Percentiles rank a stretch among this genome's conserved stretches.
These are phyloP conservation scores for Candolleomyces efflorescens DNA, from an alignment of 768 basidiomycete species.

Conservation along the genomic window DNA sequence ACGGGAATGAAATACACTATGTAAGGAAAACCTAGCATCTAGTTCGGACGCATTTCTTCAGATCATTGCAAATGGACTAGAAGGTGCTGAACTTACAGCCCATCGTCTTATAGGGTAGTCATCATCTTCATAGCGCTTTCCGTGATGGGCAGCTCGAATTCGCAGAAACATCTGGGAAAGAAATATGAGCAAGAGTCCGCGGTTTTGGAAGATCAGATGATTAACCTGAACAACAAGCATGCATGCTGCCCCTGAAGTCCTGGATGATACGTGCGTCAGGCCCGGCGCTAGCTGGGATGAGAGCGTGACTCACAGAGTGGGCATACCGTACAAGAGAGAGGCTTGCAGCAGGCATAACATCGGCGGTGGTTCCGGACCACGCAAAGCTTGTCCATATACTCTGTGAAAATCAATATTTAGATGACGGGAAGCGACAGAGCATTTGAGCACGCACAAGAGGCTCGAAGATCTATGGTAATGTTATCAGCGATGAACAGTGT, in stretches of 20 bases:
- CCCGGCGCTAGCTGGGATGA: neutral
- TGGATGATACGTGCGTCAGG: constrained; percentile 12
- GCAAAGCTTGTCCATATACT: constrained; percentile 36
- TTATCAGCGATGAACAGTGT: neutral
- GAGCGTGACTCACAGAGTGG: constrained; percentile 34
- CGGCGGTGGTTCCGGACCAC: constrained; percentile 40
- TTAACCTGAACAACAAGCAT: constrained; percentile 40
- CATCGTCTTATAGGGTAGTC: constrained; percentile 32
- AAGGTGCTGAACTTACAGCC: constrained; percentile 24
- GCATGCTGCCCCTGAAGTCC: constrained; percentile 37
- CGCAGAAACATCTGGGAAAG: constrained; percentile 39
- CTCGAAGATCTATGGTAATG: constrained; percentile 30
- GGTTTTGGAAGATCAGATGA: neutral
- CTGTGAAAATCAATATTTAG: constrained; percentile 16
- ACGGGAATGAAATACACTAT: constrained; percentile 32
- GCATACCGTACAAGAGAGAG: constrained; percentile 44
- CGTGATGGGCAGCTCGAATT: constrained; percentile 32
- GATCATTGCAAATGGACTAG: neutral
- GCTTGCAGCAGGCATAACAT: constrained; percentile 43
- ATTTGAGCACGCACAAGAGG: constrained; percentile 27
- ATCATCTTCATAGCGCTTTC: constrained; percentile 24
- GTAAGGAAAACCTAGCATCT: constrained; percentile 43
- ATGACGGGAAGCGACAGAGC: neutral
- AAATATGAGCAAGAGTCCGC: neutral
- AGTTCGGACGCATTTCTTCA: neutral